A percentile compares a stretch with the other conserved stretches of the same genome.
phyloP scores from a whole-genome alignment of 1,284 basidiomycete genomes.

The Pholiota adiposa region DNA sequence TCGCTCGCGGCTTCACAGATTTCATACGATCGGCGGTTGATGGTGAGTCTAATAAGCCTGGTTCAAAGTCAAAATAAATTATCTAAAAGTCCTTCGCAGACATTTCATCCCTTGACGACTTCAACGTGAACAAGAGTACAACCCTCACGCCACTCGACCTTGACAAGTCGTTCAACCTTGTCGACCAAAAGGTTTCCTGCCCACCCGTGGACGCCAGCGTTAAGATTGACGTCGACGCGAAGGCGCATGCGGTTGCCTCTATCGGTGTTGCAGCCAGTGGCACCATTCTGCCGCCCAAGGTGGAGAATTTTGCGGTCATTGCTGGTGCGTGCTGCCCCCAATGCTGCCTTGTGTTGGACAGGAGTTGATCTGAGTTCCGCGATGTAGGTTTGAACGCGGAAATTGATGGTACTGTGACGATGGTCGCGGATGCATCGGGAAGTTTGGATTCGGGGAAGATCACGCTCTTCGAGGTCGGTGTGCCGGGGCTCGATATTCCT shows the following conservation, averaged over 20 bases:
- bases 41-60: slow-evolving; percentile 23
- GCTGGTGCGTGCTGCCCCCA: slow-evolving; percentile 2
- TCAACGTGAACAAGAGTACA: slow-evolving; percentile 31
- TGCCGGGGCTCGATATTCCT: slow-evolving; percentile 47
- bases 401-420: slow-evolving; percentile 1
- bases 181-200: slow-evolving; percentile 47
- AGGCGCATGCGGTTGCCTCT: slow-evolving; percentile 38
- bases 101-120: slow-evolving; percentile 30
- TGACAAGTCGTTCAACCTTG: slow-evolving; percentile 40
- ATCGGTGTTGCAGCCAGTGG: slow-evolving; percentile 48
- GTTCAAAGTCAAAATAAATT: background rate
- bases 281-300: slow-evolving; percentile 43
- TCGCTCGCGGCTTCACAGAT: slow-evolving; percentile 28
- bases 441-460: slow-evolving; percentile 33
- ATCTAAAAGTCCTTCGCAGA: slow-evolving; percentile 13
- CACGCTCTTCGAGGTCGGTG: slow-evolving; percentile 37
- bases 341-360: no score
- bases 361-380: background rate
- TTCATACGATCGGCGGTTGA: slow-evolving; percentile 34
- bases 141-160: slow-evolving; percentile 30
- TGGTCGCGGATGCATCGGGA: slow-evolving; percentile 15
- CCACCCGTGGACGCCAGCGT: slow-evolving; percentile 37
- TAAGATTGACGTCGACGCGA: slow-evolving; percentile 44
- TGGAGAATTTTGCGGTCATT: slow-evolving; percentile 29
- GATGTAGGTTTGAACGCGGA: slow-evolving; percentile 19